phyloP scores from a whole-genome alignment of 1,284 basidiomycete genomes.

The Kalmanozyma brasiliensis region DNA sequence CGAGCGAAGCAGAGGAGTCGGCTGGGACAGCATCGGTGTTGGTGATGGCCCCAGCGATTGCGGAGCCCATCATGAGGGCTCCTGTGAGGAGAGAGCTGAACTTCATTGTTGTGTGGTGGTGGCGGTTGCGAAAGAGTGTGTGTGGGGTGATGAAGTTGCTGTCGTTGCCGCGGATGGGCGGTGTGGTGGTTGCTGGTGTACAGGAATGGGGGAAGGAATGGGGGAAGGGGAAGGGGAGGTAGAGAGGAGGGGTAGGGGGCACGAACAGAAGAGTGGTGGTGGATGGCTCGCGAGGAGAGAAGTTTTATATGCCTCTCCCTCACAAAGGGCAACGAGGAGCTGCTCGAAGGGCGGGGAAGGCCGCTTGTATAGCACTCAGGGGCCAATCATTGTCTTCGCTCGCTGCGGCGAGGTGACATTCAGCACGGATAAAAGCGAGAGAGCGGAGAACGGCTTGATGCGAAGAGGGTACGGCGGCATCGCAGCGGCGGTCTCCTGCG shows the following conservation, averaged over 20 bases:
- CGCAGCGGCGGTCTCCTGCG: too few relatives aligned
- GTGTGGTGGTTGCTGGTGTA: too few relatives aligned
- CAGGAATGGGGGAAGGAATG: neutral
- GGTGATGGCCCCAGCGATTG: constrained; percentile 11
- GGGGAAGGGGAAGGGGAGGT: neutral
- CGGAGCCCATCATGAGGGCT: constrained; percentile 19
- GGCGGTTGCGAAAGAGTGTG: neutral
- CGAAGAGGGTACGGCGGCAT: too few relatives aligned
- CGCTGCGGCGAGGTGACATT: too few relatives aligned
- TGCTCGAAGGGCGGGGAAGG: too few relatives aligned
- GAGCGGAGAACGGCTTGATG: neutral
- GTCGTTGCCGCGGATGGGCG: constrained; percentile 4
- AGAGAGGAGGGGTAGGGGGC: neutral
- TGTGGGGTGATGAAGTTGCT: neutral
- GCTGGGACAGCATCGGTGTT: constrained; percentile 6
- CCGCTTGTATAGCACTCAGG: too few relatives aligned
- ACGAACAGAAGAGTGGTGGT: neutral
- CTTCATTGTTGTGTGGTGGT: constrained; percentile 20
- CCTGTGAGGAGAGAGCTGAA: constrained; percentile 18
- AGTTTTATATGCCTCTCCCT: too few relatives aligned
- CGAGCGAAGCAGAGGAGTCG: neutral
- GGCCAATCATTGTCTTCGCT: too few relatives aligned
- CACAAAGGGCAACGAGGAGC: too few relatives aligned
- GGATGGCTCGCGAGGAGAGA: neutral
- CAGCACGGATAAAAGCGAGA: neutral